Percentiles rank a stretch among this genome's conserved stretches.
Evolutionary conservation across 2,329 filamentous ascomycete species (phyloP).

Genomic region (Phoma herbarum): DNA sequence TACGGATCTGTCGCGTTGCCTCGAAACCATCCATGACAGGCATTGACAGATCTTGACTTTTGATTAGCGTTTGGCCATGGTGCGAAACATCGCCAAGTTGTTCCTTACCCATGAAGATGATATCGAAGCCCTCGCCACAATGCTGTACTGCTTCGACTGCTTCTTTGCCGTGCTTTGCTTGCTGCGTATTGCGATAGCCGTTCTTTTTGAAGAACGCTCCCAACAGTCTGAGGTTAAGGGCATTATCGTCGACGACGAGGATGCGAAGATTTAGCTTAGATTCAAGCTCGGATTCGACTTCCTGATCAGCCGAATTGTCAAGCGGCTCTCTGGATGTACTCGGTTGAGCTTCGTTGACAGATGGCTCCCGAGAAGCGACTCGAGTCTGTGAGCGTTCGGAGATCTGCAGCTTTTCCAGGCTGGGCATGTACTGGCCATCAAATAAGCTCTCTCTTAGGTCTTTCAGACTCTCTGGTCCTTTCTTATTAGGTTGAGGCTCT

Average conservation of each 20-base stretch:
- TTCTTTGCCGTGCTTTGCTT: constrained; percentile 23
- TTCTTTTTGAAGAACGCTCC: constrained; percentile 34
- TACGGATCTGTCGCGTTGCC: constrained; percentile 35
- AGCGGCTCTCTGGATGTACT: not conserved
- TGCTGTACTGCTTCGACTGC: constrained; percentile 31
- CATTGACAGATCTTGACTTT: constrained; percentile 35
- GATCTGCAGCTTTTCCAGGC: constrained; percentile 5
- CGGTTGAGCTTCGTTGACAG: not conserved
- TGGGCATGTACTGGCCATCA: not conserved
- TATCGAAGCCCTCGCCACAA: constrained; percentile 29
- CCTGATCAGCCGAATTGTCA: not conserved
- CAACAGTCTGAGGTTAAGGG: constrained; percentile 44
- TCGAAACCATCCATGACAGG: constrained; percentile 43
- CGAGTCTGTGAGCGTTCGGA: not conserved
- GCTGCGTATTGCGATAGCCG: constrained; percentile 1
- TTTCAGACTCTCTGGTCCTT: not conserved
- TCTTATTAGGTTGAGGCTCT: not conserved
- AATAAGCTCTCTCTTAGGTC: not conserved
- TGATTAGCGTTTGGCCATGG: not conserved
- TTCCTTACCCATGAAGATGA: constrained; percentile 35
- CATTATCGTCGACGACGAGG: constrained; percentile 49
- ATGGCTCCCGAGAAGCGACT: not conserved
- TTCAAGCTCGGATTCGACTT: not conserved
- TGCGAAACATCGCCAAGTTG: not conserved
- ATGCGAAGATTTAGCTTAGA: constrained; percentile 21